Conservation (phyloP, 768 basidiomycete species). For the Termitomyces sp. region DNA sequence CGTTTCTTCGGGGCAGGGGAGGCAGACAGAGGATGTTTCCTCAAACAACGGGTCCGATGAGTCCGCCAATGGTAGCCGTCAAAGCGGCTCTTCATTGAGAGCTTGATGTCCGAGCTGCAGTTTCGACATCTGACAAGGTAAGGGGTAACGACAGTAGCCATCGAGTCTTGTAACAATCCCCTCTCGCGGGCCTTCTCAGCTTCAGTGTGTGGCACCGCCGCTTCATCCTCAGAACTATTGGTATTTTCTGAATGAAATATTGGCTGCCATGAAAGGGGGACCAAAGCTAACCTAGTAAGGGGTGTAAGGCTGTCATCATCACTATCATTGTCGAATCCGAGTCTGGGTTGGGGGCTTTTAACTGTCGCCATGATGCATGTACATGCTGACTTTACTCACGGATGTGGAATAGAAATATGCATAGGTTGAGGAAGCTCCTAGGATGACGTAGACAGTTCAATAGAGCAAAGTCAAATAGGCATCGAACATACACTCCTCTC, state of each 20-base stretch:
- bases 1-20: conserved; percentile 7
- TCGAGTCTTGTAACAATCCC: conserved; percentile 48
- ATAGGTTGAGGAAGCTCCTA: conserved; percentile 31
- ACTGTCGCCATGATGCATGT: conserved; percentile 41
- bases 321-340: conserved; percentile 10
- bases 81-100: conserved; percentile 63
- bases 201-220: conserved; percentile 26
- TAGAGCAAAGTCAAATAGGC: not conserved
- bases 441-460: conserved; percentile 2
- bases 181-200: conserved; percentile 49
- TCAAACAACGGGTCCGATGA: conserved; percentile 59
- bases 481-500: conserved; percentile 9
- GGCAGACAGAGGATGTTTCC: conserved; percentile 23
- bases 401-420: conserved; percentile 42
- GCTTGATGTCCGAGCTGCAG: conserved; percentile 57
- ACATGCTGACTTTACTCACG: conserved; percentile 45
- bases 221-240: conserved; percentile 3
- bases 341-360: conserved; percentile 24
- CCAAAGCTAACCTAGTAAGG: conserved; percentile 9
- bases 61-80: conserved; percentile 68
- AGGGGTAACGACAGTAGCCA: conserved; percentile 48
- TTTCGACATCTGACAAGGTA: conserved; percentile 51
- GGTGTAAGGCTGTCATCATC: conserved; percentile 11
- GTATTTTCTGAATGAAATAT: not conserved
- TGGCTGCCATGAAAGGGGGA: not conserved